Conservation (phyloP, 768 basidiomycete genomes). For the Pholiota molesta region DNA sequence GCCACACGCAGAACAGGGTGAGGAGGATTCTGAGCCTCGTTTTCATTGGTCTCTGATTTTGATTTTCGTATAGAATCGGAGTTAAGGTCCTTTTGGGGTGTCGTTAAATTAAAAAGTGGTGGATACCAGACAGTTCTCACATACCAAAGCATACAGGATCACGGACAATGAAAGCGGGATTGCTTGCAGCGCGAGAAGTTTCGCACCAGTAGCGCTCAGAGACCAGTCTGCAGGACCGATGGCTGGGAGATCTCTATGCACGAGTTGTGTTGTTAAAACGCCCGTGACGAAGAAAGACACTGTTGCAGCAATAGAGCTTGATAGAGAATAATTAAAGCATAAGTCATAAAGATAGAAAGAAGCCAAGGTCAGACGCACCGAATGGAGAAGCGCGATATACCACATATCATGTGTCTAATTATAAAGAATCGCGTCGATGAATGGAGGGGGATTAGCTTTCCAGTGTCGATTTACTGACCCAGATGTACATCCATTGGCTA, state of each 20-base stretch:
- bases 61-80: slow-evolving; percentile 12
- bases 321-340: slow-evolving; percentile 8
- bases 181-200: slow-evolving; percentile 43
- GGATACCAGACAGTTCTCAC: background rate
- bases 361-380: slow-evolving; percentile 39
- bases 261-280: slow-evolving; percentile 42
- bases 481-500: slow-evolving; percentile 68
- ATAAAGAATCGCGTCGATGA: slow-evolving; percentile 4
- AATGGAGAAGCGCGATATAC: slow-evolving; percentile 56
- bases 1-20: slow-evolving; percentile 35
- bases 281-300: slow-evolving; percentile 54
- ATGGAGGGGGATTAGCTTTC: background rate
- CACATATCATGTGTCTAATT: slow-evolving; percentile 65
- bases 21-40: slow-evolving; percentile 16
- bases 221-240: slow-evolving; percentile 41
- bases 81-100: slow-evolving; percentile 5
- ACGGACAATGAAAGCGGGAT: slow-evolving; percentile 39
- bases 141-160: slow-evolving; percentile 24
- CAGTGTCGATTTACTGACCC: slow-evolving; percentile 39
- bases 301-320: slow-evolving; percentile 58
- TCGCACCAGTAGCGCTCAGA: slow-evolving; percentile 35
- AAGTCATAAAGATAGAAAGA: slow-evolving; percentile 15
- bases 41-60: slow-evolving; percentile 12
- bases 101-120: background rate
- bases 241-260: slow-evolving; percentile 38